Conservation (phyloP, 2,329 filamentous ascomycete species). For the Phialophora expanda region DNA sequence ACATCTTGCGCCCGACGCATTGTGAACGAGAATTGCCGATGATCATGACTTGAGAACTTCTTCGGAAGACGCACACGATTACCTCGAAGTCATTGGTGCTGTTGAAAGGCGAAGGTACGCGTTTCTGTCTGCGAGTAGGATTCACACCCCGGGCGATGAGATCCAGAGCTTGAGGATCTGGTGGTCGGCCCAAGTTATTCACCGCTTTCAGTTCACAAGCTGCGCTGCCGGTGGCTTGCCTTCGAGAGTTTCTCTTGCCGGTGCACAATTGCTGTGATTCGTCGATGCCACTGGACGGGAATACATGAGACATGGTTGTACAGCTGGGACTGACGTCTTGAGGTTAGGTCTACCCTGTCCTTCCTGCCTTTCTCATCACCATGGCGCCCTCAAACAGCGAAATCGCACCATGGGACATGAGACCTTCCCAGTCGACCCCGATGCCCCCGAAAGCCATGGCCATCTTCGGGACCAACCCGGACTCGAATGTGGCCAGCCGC, state of each 20-base stretch:
- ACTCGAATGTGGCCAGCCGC: slow-evolving; percentile 37
- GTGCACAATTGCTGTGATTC: not conserved
- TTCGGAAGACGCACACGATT: slow-evolving; percentile 15
- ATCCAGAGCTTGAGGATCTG: not conserved
- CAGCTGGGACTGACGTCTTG: slow-evolving; percentile 15
- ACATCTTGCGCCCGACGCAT: slow-evolving; percentile 28
- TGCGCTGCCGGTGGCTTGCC: not conserved
- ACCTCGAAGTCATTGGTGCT: slow-evolving; percentile 7
- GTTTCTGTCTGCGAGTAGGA: slow-evolving; percentile 1
- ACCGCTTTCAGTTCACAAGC: not conserved
- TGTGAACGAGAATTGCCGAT: not conserved
- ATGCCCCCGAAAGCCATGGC: slow-evolving; percentile 27
- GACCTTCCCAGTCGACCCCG: slow-evolving; percentile 11
- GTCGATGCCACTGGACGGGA: not conserved
- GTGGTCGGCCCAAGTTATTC: not conserved
- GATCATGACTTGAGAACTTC: slow-evolving; percentile 28
- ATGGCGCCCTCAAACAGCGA: slow-evolving; percentile 15
- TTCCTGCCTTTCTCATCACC: slow-evolving; percentile 7
- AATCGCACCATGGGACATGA: slow-evolving; percentile 15
- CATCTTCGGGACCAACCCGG: slow-evolving; percentile 34
- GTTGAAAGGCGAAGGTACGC: slow-evolving; percentile 29
- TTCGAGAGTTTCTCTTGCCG: not conserved
- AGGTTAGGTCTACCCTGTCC: slow-evolving; percentile 9
- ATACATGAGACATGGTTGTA: slow-evolving; percentile 10
- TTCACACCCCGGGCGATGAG: not conserved